Percentiles rank a stretch among this genome's conserved stretches.
phyloP scores from a whole-genome alignment of 169 alveolate species.

The Plasmodium knowlesi region DNA sequence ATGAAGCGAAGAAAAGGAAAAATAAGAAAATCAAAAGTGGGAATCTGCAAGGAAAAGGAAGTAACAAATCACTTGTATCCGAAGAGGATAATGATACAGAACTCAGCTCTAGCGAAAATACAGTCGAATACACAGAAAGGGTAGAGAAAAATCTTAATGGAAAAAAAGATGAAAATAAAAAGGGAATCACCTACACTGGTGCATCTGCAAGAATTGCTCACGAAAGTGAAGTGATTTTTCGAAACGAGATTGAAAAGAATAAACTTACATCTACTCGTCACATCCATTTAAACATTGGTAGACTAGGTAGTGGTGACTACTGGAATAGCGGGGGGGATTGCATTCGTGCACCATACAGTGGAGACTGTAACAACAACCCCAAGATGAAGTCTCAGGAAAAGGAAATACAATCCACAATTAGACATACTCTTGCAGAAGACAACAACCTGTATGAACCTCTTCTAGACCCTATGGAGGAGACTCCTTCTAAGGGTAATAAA shows the following conservation, averaged over 20 bases:
- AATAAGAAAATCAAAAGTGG: not conserved
- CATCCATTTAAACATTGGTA: not conserved
- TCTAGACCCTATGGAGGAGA: slow-evolving; percentile 5
- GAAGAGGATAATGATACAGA: not conserved
- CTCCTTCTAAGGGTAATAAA: not conserved
- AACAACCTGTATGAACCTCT: slow-evolving; percentile 47
- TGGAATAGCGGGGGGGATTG: not conserved
- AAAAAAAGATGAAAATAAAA: slow-evolving; percentile 25
- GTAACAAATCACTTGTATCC: not conserved
- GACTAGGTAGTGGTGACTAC: not conserved
- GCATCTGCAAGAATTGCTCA: slow-evolving; percentile 75
- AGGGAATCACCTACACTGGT: slow-evolving; percentile 72
- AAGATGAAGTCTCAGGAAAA: not conserved
- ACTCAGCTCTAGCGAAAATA: not conserved
- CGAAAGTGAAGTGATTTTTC: slow-evolving; percentile 47
- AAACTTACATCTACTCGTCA: not conserved
- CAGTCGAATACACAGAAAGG: not conserved
- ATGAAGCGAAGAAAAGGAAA: not conserved
- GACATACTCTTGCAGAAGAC: not conserved
- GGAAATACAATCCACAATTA: not conserved
- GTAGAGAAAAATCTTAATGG: not conserved
- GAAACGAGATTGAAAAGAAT: slow-evolving; percentile 57
- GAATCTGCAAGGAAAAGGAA: not conserved
- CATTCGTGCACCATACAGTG: not conserved
- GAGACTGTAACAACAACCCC: not conserved